Evolutionary conservation across 2,329 filamentous ascomycete genomes (phyloP), one percentile per base, ranked within the genome.

Genomic region (Fusarium caatingaense): DNA sequence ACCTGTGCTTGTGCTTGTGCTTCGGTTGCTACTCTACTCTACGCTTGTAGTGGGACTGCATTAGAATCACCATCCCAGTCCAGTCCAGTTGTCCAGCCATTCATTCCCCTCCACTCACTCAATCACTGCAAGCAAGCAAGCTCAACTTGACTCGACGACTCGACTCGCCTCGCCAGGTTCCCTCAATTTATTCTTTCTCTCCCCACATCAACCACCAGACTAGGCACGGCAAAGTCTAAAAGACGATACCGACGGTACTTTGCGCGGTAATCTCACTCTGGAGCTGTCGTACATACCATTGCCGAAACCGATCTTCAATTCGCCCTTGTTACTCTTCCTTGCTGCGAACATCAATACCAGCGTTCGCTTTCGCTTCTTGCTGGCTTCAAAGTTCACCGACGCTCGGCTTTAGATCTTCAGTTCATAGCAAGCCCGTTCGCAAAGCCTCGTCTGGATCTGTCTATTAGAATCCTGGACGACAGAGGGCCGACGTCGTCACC

Each of bases 401-500:
- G 53, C 60, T 60, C 69, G 64, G 28, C 65, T 55, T 55, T 48
- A 40, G 32, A 61, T 68, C 68, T 60, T 44, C 63, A 45, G 40
- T 34, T 53, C 27, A 16, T 55, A 64, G 30, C 49, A 32, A 56
- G n/a, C 37, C 30, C 56, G 47, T 21, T 67, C 46, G 61, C 71
- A 63, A 64, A 66, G 64, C 58, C 69, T 68, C 51, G 64, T 55
- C 61, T 66, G 71, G 69, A 69, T 75, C 73, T 64, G 71, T 71
- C 47, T 65, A 60, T 62, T 49, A 44, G 40, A 66, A 61, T 49
- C 64, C 64, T 51, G 66, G 62, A 72, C 60, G 59, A 66, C 61
- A 71, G 51, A 71, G 60, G 60, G 50, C 60, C 71, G 57, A 49
- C 64, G 68, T 72, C 73, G 64, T 74, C 73, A 72, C 72, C 64